These are phyloP conservation scores for Apiospora arundinis DNA, from an alignment of 2,329 filamentous ascomycete genomes.

Conservation along the genomic window DNA sequence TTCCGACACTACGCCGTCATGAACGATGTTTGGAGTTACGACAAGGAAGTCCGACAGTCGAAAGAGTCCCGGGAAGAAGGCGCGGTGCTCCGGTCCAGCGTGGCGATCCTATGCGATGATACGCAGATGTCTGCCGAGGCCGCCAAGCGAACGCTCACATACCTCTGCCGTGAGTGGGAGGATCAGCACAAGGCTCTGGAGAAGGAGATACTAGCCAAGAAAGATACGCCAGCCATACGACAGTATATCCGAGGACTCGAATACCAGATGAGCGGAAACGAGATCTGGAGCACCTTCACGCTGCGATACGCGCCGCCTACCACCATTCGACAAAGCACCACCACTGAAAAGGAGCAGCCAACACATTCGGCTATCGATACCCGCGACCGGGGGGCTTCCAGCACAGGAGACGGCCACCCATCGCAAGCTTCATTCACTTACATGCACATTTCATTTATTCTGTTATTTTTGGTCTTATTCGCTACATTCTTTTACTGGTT, in stretches of 20 bases:
- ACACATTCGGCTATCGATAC: too few species aligned
- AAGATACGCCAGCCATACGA: constrained; percentile 22
- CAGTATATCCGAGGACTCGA: constrained; percentile 43
- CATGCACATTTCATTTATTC: too few species aligned
- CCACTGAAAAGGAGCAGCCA: background rate
- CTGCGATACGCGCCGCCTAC: constrained; percentile 31
- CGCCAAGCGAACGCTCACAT: constrained; percentile 29
- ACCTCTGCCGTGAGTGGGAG: constrained; percentile 29
- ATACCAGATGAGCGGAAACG: constrained; percentile 38
- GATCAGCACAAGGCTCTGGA: constrained; percentile 28
- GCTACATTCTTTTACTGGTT: too few species aligned
- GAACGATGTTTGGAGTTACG: constrained; percentile 47
- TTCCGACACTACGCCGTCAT: constrained; percentile 43
- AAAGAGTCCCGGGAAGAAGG: constrained; percentile 33
- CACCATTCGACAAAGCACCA: background rate
- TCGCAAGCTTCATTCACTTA: too few species aligned
- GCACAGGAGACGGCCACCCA: too few species aligned
- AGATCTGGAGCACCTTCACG: constrained; percentile 38
- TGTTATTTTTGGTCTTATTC: too few species aligned
- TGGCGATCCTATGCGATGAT: constrained; percentile 37
- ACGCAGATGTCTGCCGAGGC: constrained; percentile 30
- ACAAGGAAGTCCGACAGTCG: constrained; percentile 42
- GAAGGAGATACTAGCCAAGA: background rate
- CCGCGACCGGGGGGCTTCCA: too few species aligned
- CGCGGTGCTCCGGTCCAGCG: constrained; percentile 40